phyloP scores from a whole-genome alignment of 2,329 filamentous ascomycete species.

The Colletotrichum cordylinicola region DNA sequence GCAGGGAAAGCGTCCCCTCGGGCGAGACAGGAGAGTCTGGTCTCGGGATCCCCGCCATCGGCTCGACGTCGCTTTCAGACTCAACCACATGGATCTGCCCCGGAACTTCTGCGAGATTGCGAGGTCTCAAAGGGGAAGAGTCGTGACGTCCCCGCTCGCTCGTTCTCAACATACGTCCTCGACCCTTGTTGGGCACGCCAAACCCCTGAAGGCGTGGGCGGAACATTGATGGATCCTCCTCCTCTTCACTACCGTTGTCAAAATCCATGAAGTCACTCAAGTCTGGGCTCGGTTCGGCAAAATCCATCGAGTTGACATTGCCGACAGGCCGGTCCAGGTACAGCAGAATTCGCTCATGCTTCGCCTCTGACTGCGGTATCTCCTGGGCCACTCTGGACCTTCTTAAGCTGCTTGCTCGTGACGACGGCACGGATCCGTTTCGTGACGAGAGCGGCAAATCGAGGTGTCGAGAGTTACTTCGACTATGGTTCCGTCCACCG shows the following conservation, averaged over 20 bases:
- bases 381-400: background rate
- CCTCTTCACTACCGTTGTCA: slow-evolving; percentile 29
- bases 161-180: background rate
- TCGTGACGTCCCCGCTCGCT: slow-evolving; percentile 9
- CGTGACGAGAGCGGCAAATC: background rate
- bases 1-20: background rate
- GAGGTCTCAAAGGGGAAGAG: slow-evolving; percentile 5
- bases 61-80: slow-evolving; percentile 26
- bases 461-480: background rate
- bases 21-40: slow-evolving; percentile 41
- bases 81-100: slow-evolving; percentile 15
- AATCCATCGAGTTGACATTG: slow-evolving; percentile 28
- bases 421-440: background rate
- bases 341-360: slow-evolving; percentile 35
- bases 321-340: slow-evolving; percentile 35
- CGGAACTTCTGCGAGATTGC: background rate
- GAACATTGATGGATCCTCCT: slow-evolving; percentile 13
- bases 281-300: slow-evolving; percentile 39
- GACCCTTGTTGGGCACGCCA: background rate
- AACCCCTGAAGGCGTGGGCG: background rate
- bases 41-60: slow-evolving; percentile 35
- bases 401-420: background rate
- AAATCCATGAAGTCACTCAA: slow-evolving; percentile 44
- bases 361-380: slow-evolving; percentile 1
- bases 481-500: background rate